Base-by-base conservation (phyloP, 768 basidiomycete species). In the Leucosporidium scottii region DNA sequence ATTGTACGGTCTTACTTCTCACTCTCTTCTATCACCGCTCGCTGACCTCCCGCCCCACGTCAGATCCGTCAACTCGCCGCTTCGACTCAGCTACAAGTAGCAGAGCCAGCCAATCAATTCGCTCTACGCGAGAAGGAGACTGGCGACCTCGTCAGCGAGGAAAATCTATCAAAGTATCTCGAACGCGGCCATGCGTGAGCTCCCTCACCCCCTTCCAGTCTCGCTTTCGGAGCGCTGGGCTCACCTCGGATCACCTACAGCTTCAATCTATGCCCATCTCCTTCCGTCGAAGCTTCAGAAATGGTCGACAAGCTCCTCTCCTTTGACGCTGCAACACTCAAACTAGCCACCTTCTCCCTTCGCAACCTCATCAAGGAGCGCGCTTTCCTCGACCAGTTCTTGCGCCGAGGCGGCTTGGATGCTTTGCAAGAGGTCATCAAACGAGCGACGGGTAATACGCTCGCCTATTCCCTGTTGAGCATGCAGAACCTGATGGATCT, bases 401-500 rank as follows among this genome's bases (percentile, higher is more conserved):
- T 93, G 25, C 83, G 82, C 56, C 82, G 85, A 47, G 83, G 86
- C 67, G 92, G 93, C 1, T 80, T 93, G 44, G 76, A 79, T 39
- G 85, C 87, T 72, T 82, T 96, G 21, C 85, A 90, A 39, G 81
- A 83, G 36, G 83, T 89, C 49, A 88, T 93, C 67, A 81, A 83
- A 64, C 78, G 78, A 4, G 82, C 82, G 23, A 84, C 86, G 63
- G 91, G 92, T 48, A 96, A 96, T 76, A 87, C 86, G 1, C 85
- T 94, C 49, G 91, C 92, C 53, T 93, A 93, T 71, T 89, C 90
- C 13, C 81, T 94, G 48, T 85, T 86, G 6, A 86, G 88, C 4
- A 85, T 92, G 84, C 89, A 92, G 78, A 89, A 90, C 75, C 77
- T 93, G 34, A 89, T 93, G 87, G 90, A 93, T 70, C 81, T 88